These are phyloP conservation scores for Cladophialophora bantiana DNA, from an alignment of 2,329 filamentous ascomycete species.

Conservation along the genomic window DNA sequence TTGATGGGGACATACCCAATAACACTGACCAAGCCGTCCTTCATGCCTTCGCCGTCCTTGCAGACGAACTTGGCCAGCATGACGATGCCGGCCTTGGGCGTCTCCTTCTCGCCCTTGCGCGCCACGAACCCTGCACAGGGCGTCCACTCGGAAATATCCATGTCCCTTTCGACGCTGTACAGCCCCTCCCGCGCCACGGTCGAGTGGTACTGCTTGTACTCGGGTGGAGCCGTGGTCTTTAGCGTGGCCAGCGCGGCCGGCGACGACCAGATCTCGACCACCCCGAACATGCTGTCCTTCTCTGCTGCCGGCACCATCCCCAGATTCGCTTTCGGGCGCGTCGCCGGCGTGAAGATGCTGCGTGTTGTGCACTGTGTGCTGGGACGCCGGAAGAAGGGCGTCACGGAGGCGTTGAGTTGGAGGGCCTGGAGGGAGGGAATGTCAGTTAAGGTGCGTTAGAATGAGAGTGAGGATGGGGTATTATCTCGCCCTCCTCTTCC, in stretches of 20 bases:
- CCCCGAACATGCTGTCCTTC: conserved; percentile 21
- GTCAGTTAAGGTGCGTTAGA: background rate
- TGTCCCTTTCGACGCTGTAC: conserved; percentile 21
- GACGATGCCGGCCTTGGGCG: conserved; percentile 31
- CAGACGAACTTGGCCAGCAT: conserved; percentile 38
- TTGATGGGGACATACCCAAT: conserved; percentile 28
- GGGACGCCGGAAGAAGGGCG: conserved; percentile 17
- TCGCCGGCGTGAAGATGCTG: conserved; percentile 94
- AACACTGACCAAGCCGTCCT: conserved; percentile 34
- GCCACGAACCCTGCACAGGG: conserved; percentile 36
- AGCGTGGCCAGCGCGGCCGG: conserved; percentile 20
- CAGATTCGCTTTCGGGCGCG: conserved; percentile 95
- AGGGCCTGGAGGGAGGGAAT: conserved; percentile 12
- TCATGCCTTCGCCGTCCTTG: conserved; percentile 32
- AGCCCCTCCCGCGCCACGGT: conserved; percentile 28
- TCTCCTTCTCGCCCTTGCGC: conserved; percentile 30
- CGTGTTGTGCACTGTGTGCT: conserved; percentile 64
- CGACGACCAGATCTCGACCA: conserved; percentile 32
- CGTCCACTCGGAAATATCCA: conserved; percentile 34
- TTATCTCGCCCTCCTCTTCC: background rate
- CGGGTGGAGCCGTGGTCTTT: conserved; percentile 1
- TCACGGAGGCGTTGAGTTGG: background rate
- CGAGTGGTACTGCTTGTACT: conserved; percentile 23
- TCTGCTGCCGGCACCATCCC: conserved; percentile 71
- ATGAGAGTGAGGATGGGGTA: background rate